Base-by-base conservation (phyloP, 2,329 filamentous ascomycete genomes). In the Hortaea werneckii region DNA sequence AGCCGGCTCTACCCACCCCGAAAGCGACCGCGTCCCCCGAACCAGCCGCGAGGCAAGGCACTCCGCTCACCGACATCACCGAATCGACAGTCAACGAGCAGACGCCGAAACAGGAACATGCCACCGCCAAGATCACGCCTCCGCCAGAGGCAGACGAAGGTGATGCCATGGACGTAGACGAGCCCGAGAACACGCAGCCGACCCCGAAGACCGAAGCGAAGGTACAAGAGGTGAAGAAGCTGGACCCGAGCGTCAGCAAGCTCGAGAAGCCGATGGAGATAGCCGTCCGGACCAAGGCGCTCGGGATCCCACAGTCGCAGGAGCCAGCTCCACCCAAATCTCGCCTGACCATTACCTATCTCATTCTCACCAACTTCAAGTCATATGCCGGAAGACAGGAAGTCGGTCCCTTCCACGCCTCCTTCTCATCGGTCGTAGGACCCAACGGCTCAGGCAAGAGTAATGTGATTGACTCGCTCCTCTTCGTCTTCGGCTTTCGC, bases 401-500 rank as follows among this genome's bases (percentile, higher is more conserved):
- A 67, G 92, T 98, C 48, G 92, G 92, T 0, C 92, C 92, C 0
- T 98, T 98, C 65, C 92, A 98, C 64, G 78, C 87, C 1, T 98
- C 92, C 0, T 98, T 98, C 68, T 95, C 92, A 1, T 95, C 92
- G 0, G 92, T 98, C 2, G 92, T 98, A 7, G 94, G 92, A 0
- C 92, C 94, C 42, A 98, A 98, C 64, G 92, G 92, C 50, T 98
- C 92, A 7, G 92, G 92, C 48, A 98, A 98, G 65, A 96, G 92
- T 20, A 98, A 98, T 58, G 94, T 98, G 51, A 98, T 98, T 62
- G 92, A 98, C 67, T 95, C 92, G 2, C 72, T 98, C 28, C 78
- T 98, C 1, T 98, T 98, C 60, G 92, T 98, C n/a, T 98, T 98
- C 62, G 92, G 94, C 44, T 98, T 98, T 71, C 83, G 92, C 49